Evolutionary conservation across 192 early-diverging fungal species (phyloP), one percentile per base, ranked within the genome.

Genomic region (Coemansia sp.): DNA sequence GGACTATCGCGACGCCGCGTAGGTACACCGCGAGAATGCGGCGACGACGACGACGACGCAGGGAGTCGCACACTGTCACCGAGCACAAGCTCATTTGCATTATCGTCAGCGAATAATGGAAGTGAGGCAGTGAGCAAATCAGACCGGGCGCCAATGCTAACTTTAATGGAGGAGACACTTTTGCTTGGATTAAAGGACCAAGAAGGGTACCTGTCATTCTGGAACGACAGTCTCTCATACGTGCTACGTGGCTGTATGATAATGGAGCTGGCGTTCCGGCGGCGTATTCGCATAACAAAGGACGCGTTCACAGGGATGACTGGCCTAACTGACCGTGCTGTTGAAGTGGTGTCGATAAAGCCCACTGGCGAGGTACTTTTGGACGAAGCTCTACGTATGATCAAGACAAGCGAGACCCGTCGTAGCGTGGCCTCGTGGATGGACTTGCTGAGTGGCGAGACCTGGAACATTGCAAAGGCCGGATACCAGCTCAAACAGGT

Each of bases 141-240:
- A 11, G 80, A 85, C 59, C 83, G 78, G 45, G 74, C 82, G 29
- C 91, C 91, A 3, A 79, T 86, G 74, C 80, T 99, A 45, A 99
- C 95, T n/a, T 76, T 99, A 43, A 90, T 99, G 89, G 97, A 99
- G 71, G 95, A 99, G 70, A 90, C 97, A 15, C 75, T 99, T 64
- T 83, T 99, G 59, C 65, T 99, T 43, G 97, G 97, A 10, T 83
- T 98, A 50, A 99, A 99, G 75, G 97, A 99, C 78, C 67, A 76
- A 44, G 84, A 96, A 87, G 97, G 97, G 2, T 95, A 97, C 67
- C 87, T 99, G 40, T 96, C 95, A 27, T 99, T 99, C 75, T 99
- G 97, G 97, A 99, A 99, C 81, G 97, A 99, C 82, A 95, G 94
- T 75, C 94, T 99, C 60, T 96, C 94, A 22, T 99, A 99, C 82